phyloP scores from a whole-genome alignment of 2,329 filamentous ascomycete species.

The Herpomyces periplanetae region DNA sequence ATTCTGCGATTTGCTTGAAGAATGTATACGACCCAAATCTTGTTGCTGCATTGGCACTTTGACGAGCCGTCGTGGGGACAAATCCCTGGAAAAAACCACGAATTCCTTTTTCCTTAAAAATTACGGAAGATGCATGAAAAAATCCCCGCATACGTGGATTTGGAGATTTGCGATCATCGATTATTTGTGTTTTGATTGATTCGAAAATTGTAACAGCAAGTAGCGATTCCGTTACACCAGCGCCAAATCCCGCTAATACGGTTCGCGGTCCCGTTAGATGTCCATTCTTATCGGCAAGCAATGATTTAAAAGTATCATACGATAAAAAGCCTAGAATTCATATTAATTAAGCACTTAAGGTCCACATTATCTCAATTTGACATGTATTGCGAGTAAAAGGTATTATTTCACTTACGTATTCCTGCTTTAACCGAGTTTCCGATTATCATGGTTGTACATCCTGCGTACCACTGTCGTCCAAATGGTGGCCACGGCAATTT shows the following conservation, averaged over 20 bases:
- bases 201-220: constrained; percentile 86
- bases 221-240: constrained; percentile 67
- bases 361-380: constrained; percentile 1
- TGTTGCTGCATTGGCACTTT: constrained; percentile 71
- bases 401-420: constrained; percentile 21
- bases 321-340: constrained; percentile 33
- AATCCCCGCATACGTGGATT: constrained; percentile 70
- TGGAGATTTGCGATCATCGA: constrained; percentile 61
- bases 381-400: not conserved
- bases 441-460: constrained; percentile 81
- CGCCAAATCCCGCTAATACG: constrained; percentile 69
- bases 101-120: constrained; percentile 50
- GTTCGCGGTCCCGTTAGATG: constrained; percentile 65
- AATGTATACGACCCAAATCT: constrained; percentile 69
- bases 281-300: constrained; percentile 45
- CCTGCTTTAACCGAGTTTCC: constrained; percentile 89
- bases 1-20: constrained; percentile 57
- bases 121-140: constrained; percentile 52
- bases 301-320: constrained; percentile 63
- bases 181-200: constrained; percentile 89
- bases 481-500: constrained; percentile 87
- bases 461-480: constrained; percentile 77
- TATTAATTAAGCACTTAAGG: constrained; percentile 1
- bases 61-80: constrained; percentile 63
- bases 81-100: constrained; percentile 91